Conservation (phyloP, 768 basidiomycete species). For the Termitomyces sp. region DNA sequence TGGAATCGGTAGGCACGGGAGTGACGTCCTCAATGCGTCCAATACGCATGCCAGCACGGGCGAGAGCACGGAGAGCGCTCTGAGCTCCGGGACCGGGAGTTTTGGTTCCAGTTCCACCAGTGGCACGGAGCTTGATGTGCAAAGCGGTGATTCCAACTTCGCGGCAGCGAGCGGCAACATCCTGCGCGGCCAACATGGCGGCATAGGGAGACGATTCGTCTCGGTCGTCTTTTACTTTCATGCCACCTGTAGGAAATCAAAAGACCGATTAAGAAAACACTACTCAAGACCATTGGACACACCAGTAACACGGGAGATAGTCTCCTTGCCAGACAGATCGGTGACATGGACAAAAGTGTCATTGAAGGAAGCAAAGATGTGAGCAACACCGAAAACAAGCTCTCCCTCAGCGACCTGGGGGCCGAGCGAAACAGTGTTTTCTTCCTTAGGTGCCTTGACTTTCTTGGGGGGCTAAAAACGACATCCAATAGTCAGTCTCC, state of each 20-base stretch:
- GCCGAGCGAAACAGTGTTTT: slow-evolving; percentile 84
- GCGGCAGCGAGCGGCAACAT: slow-evolving; percentile 92
- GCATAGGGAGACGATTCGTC: slow-evolving; percentile 98
- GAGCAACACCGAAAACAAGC: slow-evolving; percentile 95
- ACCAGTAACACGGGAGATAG: slow-evolving; percentile 98
- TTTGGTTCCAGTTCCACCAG: slow-evolving; percentile 97
- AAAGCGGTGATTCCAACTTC: slow-evolving; percentile 98
- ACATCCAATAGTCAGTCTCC: slow-evolving; percentile 9
- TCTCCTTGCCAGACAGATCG: slow-evolving; percentile 98
- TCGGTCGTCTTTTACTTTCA: slow-evolving; percentile 99
- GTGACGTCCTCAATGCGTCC: slow-evolving; percentile 99
- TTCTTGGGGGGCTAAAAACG: slow-evolving; percentile 72
- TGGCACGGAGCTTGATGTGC: slow-evolving; percentile 98
- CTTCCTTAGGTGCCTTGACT: slow-evolving; percentile 71
- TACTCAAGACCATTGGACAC: slow-evolving; percentile 17
- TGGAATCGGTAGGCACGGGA: slow-evolving; percentile 94
- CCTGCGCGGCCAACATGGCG: slow-evolving; percentile 98
- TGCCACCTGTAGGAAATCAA: slow-evolving; percentile 58
- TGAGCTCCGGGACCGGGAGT: slow-evolving; percentile 99
- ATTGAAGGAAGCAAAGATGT: slow-evolving; percentile 99
- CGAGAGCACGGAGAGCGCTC: slow-evolving; percentile 95
- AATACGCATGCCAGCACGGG: slow-evolving; percentile 97
- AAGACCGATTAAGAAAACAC: not conserved
- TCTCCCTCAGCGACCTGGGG: slow-evolving; percentile 96
- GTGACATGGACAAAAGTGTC: slow-evolving; percentile 99